phyloP scores from a whole-genome alignment of 371 early-diverging fungal genomes.

The Actinomortierella wolfii region DNA sequence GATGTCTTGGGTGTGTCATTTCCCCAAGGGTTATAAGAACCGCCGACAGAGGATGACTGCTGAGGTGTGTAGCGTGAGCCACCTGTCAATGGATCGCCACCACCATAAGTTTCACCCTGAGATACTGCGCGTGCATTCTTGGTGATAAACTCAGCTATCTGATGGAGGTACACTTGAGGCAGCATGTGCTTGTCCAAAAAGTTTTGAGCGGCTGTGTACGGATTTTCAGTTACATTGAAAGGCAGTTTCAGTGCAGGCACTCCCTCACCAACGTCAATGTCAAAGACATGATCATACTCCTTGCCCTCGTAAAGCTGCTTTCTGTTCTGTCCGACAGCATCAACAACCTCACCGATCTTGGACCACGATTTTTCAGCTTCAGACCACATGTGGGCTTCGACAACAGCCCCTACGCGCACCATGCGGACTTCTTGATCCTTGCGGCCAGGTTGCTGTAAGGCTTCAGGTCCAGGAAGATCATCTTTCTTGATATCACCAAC shows the following conservation, averaged over 20 bases:
- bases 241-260: constrained; percentile 88
- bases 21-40: constrained; percentile 44
- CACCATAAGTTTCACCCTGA: constrained; percentile 44
- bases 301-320: constrained; percentile 84
- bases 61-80: constrained; percentile 40
- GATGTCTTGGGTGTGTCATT: constrained; percentile 36
- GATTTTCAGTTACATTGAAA: constrained; percentile 93
- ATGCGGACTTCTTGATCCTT: constrained; percentile 91
- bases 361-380: constrained; percentile 69
- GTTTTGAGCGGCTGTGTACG: constrained; percentile 89
- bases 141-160: constrained; percentile 93
- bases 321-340: constrained; percentile 76
- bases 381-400: constrained; percentile 91
- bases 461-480: constrained; percentile 81
- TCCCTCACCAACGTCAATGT: constrained; percentile 90
- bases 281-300: constrained; percentile 98
- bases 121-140: constrained; percentile 78
- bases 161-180: constrained; percentile 82
- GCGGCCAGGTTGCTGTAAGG: constrained; percentile 67
- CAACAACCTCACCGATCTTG: constrained; percentile 95
- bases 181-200: constrained; percentile 86
- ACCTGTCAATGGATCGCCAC: constrained; percentile 73
- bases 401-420: constrained; percentile 73
- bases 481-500: constrained; percentile 86
- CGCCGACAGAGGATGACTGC: constrained; percentile 3